These are phyloP conservation scores for Elaeis oleifera DNA, from an alignment of 202 grass and related monocot genomes.

Conservation along the genomic window DNA sequence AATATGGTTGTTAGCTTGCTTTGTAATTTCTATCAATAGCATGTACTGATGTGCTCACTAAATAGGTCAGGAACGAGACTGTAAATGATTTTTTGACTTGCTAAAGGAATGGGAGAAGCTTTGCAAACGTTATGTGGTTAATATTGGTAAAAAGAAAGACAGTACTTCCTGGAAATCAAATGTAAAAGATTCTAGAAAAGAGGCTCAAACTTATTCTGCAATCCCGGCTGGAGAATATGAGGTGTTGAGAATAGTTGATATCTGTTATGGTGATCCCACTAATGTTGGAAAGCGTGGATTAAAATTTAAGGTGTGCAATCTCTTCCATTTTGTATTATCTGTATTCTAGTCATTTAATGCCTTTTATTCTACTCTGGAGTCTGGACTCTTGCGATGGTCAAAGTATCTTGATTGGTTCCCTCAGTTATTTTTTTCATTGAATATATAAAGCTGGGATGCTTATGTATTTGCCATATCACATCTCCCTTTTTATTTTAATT, in stretches of 20 bases:
- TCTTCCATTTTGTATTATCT: neutral
- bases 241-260: conserved; percentile 74
- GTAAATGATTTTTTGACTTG: conserved; percentile 74
- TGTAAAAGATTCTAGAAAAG: conserved; percentile 35
- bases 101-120: conserved; percentile 75
- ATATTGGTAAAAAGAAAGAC: conserved; percentile 20
- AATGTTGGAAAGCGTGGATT: conserved; percentile 39
- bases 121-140: conserved; percentile 48
- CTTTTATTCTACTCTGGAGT: neutral
- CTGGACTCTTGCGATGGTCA: neutral
- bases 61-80: conserved; percentile 75
- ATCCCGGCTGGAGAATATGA: conserved; percentile 50
- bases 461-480: no score
- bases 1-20: neutral
- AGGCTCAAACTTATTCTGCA: conserved; percentile 25
- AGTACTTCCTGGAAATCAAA: neutral
- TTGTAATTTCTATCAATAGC: neutral
- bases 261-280: conserved; percentile 86
- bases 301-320: conserved; percentile 69
- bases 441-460: no score
- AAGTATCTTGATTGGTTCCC: no score
- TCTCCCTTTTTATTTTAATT: no score
- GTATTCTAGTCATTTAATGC: neutral
- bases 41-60: conserved; percentile 19
- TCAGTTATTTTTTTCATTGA: no score